Conservation (phyloP, 2,329 filamentous ascomycete genomes). For the Fonsecaea monophora region DNA sequence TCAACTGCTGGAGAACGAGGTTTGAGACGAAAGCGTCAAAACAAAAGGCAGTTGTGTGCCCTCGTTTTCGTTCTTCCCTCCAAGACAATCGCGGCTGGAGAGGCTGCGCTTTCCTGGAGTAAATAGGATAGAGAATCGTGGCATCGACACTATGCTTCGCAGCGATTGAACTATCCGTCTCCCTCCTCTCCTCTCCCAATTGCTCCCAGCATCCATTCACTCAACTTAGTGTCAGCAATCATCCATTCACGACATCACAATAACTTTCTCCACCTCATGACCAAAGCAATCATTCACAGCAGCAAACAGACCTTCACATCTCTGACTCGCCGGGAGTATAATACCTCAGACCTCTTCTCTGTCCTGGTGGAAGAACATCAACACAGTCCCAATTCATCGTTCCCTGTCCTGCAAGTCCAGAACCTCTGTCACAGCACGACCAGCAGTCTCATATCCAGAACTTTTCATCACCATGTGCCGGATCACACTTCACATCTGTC, state of each 20-base stretch:
- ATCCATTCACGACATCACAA: conserved; percentile 9
- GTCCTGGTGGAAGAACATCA: neutral
- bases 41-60: neutral
- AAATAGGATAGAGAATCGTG: neutral
- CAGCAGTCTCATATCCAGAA: neutral
- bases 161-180: neutral
- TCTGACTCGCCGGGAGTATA: conserved; percentile 12
- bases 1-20: neutral
- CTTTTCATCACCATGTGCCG: conserved; percentile 26
- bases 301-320: conserved; percentile 11
- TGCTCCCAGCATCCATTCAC: neutral
- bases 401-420: neutral
- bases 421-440: neutral
- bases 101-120: conserved; percentile 16
- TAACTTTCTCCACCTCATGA: neutral
- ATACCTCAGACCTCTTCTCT: neutral
- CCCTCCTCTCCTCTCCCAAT: neutral
- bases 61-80: neutral
- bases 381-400: neutral
- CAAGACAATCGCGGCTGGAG: neutral
- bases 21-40: neutral
- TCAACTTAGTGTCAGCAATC: neutral
- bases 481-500: conserved; percentile 30
- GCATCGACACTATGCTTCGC: neutral
- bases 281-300: conserved; percentile 18